Conservation (phyloP, 106 monocot species). For the Ottelia alismoides region DNA sequence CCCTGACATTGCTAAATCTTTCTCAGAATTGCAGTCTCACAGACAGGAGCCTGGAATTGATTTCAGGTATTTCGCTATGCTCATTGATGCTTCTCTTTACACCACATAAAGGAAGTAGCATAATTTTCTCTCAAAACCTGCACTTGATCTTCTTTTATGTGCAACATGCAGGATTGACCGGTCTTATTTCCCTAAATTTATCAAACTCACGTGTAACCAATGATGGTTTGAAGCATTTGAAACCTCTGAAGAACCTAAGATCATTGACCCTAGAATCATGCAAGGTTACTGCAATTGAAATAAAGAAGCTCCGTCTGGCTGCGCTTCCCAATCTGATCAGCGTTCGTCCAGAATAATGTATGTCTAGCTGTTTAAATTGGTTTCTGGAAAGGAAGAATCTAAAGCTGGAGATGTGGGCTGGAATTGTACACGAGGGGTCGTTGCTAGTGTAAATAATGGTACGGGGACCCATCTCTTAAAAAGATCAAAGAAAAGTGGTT, state of each 20-base stretch:
- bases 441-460: no score
- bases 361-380: no score
- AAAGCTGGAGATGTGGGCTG: no score
- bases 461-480: no score
- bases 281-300: constrained; percentile 81
- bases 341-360: constrained; percentile 45
- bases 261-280: constrained; percentile 79
- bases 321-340: constrained; percentile 81
- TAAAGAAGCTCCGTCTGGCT: constrained; percentile 88
- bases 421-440: no score
- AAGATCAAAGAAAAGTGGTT: no score
- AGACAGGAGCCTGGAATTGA: constrained; percentile 68
- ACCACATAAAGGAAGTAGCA: no score
- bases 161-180: constrained; percentile 42
- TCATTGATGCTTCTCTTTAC: no score
- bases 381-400: no score
- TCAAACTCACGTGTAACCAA: constrained; percentile 67
- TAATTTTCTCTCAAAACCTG: neutral
- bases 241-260: constrained; percentile 72
- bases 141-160: neutral
- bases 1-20: constrained; percentile 70
- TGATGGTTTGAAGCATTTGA: constrained; percentile 72
- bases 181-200: constrained; percentile 51
- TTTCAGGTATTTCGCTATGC: constrained; percentile 59
- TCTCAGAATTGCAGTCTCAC: constrained; percentile 91